Evolutionary conservation across 2,329 filamentous ascomycete genomes (phyloP), one percentile per base, ranked within the genome.

Genomic region (Bipolaris sorokiniana): DNA sequence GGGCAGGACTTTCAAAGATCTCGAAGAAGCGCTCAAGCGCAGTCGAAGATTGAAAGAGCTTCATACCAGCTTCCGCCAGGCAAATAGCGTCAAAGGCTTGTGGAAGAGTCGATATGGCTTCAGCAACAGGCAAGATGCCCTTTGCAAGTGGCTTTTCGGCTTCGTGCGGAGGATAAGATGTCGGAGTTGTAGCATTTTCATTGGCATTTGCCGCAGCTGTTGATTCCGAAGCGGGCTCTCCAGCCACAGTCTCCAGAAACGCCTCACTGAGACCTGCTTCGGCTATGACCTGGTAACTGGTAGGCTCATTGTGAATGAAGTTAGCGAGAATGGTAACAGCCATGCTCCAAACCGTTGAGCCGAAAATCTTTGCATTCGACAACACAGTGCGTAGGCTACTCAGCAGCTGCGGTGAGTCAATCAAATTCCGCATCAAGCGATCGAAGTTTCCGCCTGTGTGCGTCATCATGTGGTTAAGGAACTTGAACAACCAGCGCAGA

Each of bases 221-320:
- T 50, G 64, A 50, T 44, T 68, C 62, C 20, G 64, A 62, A 41
- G 62, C 59, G 7, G 64, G 64, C 58, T 75, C 75, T 36, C 78
- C 75, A 48, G 84, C 96, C 51, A 98, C 85, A 3, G 93, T 88
- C 75, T 94, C 89, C 13, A 99, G 82, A 56, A 97, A 90, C 49
- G 88, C 91, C 72, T 90, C 90, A 69, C 95, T 93, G 66, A 99
- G 84, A 20, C 92, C 92, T 48, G 95, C 94, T 78, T 99, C 95
- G 13, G 91, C 92, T 63, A 99, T 95, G 22, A 97, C 92, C 26
- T 92, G 90, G 74, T 97, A 99, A 76, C 95, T 99, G 0, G 95
- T 99, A 0, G 95, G 95, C 70, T 99, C 95, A 72, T 98, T 97
- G 78, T 99, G 96, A 68, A 99, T 96, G 76, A 99, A 99, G 67